phyloP scores from a whole-genome alignment of 495 filamentous ascomycete species.

The Parathielavia hyrcaniae region DNA sequence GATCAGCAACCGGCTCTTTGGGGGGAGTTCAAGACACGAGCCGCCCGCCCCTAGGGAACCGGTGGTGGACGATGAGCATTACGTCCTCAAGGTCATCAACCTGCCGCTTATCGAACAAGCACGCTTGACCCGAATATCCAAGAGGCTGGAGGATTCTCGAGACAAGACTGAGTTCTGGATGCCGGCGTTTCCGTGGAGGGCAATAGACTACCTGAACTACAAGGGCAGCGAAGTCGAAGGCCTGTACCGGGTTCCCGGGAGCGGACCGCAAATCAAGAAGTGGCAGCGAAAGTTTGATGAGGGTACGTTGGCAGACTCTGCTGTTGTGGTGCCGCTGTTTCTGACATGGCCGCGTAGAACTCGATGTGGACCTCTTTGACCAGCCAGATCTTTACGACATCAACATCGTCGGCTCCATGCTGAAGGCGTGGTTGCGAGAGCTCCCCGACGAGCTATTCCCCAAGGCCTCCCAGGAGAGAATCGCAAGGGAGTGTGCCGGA shows the following conservation, averaged over 20 bases:
- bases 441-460: conserved; percentile 88
- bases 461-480: conserved; percentile 65
- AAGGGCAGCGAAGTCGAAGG: conserved; percentile 87
- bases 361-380: conserved; percentile 79
- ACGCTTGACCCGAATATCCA: conserved; percentile 77
- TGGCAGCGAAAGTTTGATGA: conserved; percentile 85
- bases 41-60: conserved; percentile 62
- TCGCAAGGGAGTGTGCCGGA: conserved; percentile 67
- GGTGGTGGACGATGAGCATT: conserved; percentile 62
- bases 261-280: conserved; percentile 72
- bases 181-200: conserved; percentile 85
- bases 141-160: conserved; percentile 69
- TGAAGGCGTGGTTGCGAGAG: conserved; percentile 90
- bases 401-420: conserved; percentile 86
- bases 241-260: conserved; percentile 80
- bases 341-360: conserved; percentile 49
- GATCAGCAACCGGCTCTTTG: conserved; percentile 70
- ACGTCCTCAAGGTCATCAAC: conserved; percentile 71
- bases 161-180: conserved; percentile 98
- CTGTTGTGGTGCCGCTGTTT: background rate
- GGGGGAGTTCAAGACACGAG: conserved; percentile 65
- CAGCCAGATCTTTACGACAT: conserved; percentile 82
- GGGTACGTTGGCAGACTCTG: conserved; percentile 41
- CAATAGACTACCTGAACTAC: conserved; percentile 89
- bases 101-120: conserved; percentile 77